Evolutionary conservation across 139 green algal species (phyloP).

Genomic region (Micractinium sp.): DNA sequence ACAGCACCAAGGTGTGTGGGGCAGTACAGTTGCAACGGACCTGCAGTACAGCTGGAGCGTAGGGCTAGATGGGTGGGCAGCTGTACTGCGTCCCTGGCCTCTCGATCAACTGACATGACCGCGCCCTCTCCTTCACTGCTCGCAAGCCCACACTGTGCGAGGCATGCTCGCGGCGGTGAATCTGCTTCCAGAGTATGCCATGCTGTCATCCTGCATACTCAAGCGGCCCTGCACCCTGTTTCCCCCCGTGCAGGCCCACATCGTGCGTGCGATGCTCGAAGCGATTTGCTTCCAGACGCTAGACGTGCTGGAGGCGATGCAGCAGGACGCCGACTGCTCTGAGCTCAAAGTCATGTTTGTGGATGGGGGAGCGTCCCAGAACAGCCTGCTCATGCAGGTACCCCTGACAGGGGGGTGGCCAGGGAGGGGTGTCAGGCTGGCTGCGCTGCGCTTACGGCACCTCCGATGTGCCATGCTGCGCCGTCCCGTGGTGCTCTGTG

Average conservation of each 20-base stretch:
- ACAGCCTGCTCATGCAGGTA: constrained; percentile 93
- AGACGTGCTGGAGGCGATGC: constrained; percentile 93
- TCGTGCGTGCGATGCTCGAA: constrained; percentile 91
- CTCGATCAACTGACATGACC: neutral
- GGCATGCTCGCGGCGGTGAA: neutral
- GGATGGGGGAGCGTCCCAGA: constrained; percentile 90
- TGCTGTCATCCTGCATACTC: neutral
- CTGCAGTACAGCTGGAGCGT: too few species aligned
- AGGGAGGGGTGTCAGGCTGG: too few species aligned
- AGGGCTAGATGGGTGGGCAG: too few species aligned
- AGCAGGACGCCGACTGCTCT: constrained; percentile 50
- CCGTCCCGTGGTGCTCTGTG: too few species aligned
- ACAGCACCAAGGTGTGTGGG: constrained; percentile 59
- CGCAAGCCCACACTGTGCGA: neutral
- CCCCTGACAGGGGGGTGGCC: too few species aligned
- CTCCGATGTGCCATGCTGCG: too few species aligned
- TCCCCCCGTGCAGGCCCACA: constrained; percentile 54
- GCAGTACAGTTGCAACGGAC: neutral
- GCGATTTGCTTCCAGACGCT: constrained; percentile 93
- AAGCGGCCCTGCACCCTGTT: neutral
- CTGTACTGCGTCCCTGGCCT: neutral
- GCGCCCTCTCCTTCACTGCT: neutral
- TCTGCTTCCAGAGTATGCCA: too few species aligned
- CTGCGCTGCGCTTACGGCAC: too few species aligned
- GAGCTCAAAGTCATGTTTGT: constrained; percentile 72